Conservation (phyloP, 2,329 filamentous ascomycete species). For the Pseudopyricularia javanii region DNA sequence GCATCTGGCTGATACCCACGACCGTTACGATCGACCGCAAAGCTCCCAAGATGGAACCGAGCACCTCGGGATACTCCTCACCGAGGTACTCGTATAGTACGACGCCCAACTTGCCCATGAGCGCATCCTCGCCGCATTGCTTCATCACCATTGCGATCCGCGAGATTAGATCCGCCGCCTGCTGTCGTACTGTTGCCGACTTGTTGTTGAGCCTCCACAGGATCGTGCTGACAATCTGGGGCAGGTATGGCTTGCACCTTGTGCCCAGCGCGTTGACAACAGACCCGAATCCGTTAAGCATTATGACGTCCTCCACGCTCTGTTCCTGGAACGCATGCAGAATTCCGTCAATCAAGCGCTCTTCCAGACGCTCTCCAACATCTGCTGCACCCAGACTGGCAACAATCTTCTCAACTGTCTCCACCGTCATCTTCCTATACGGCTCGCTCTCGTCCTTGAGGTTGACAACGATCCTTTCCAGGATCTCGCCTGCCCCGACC, state of each 20-base stretch:
- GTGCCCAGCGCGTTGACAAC: constrained; percentile 91
- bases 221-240: constrained; percentile 93
- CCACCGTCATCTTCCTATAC: constrained; percentile 98
- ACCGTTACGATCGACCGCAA: constrained; percentile 94
- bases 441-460: constrained; percentile 97
- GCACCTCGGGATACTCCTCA: constrained; percentile 95
- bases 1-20: constrained; percentile 94
- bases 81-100: constrained; percentile 97
- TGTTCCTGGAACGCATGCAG: constrained; percentile 96
- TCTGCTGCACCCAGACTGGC: constrained; percentile 88
- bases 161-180: constrained; percentile 91
- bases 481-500: constrained; percentile 90
- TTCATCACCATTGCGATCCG: constrained; percentile 98
- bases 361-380: constrained; percentile 83
- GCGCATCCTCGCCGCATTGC: constrained; percentile 88
- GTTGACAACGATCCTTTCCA: constrained; percentile 86
- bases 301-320: constrained; percentile 87
- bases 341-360: constrained; percentile 88
- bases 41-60: constrained; percentile 91
- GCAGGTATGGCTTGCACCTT: constrained; percentile 89
- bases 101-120: constrained; percentile 90
- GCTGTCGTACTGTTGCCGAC: constrained; percentile 88
- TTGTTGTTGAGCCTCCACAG: constrained; percentile 97
- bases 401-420: constrained; percentile 94
- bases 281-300: constrained; percentile 95